These are phyloP conservation scores for Pythium aristosporum DNA, from an alignment of 352 stramenopile genomes.

Conservation along the genomic window DNA sequence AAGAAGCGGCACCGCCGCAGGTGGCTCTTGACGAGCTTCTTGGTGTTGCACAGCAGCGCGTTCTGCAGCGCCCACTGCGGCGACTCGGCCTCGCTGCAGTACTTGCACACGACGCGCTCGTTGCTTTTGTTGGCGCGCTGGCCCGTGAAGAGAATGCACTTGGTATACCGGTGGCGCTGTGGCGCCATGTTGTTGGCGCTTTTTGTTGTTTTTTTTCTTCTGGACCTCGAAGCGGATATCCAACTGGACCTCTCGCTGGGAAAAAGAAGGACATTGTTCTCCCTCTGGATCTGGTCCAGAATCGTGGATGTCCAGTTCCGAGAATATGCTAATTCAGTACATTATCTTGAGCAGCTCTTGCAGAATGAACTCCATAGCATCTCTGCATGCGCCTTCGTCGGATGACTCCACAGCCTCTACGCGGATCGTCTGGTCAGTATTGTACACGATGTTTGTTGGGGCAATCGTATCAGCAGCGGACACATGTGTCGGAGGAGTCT, in stretches of 20 bases:
- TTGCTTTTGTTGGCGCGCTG: constrained; percentile 35
- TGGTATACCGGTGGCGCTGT: constrained; percentile 28
- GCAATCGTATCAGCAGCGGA: background rate
- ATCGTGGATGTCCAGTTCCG: constrained; percentile 9
- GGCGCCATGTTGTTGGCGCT: constrained; percentile 20
- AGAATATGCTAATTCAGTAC: constrained; percentile 5
- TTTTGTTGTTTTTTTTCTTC: constrained; percentile 6
- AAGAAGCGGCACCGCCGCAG: constrained; percentile 27
- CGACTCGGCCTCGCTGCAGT: constrained; percentile 30
- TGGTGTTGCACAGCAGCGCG: constrained; percentile 33
- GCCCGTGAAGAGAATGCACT: constrained; percentile 27
- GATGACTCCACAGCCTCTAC: background rate
- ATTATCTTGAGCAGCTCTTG: background rate
- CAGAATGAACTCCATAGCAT: background rate
- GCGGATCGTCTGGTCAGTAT: background rate
- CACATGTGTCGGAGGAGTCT: background rate
- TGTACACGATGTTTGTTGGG: background rate
- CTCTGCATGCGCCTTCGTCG: background rate
- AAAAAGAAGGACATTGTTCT: background rate
- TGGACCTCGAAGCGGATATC: constrained; percentile 7
- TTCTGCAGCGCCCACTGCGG: constrained; percentile 29
- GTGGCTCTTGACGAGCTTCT: constrained; percentile 32
- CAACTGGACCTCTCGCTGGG: constrained; percentile 12
- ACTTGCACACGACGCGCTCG: constrained; percentile 30
- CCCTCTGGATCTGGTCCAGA: constrained; percentile 8